phyloP scores from a whole-genome alignment of 75 land plant genomes.

The Pinus albicaulis region DNA sequence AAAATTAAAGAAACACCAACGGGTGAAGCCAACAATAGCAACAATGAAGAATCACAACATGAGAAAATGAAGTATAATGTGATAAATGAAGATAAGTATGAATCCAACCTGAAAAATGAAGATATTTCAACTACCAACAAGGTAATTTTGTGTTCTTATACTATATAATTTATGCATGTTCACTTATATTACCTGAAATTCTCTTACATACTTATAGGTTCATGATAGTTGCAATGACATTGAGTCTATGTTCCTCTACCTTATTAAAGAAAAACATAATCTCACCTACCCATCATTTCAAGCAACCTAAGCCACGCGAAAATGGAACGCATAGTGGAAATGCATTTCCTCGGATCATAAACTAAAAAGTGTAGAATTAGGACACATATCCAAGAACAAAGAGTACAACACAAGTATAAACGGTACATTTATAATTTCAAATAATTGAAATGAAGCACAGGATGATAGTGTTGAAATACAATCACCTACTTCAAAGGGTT shows the following conservation, averaged over 20 bases:
- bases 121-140: not conserved
- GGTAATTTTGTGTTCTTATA: not conserved
- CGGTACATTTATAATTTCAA: not conserved
- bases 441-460: not conserved
- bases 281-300: not conserved
- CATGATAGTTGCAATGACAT: not conserved
- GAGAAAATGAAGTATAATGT: not conserved
- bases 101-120: not conserved
- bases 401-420: not conserved
- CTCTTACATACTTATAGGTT: not conserved
- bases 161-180: not conserved
- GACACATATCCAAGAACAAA: not conserved
- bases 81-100: not conserved
- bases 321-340: not conserved
- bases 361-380: not conserved
- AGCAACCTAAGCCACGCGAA: not conserved
- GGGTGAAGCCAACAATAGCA: not conserved
- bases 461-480: not conserved
- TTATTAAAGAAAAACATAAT: not conserved
- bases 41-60: not conserved
- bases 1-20: not conserved
- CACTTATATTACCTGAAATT: not conserved
- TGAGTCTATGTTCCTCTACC: not conserved
- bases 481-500: not conserved
- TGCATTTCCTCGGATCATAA: not conserved